Conservation (phyloP, 2,329 filamentous ascomycete genomes). For the Byssothecium circinans region DNA sequence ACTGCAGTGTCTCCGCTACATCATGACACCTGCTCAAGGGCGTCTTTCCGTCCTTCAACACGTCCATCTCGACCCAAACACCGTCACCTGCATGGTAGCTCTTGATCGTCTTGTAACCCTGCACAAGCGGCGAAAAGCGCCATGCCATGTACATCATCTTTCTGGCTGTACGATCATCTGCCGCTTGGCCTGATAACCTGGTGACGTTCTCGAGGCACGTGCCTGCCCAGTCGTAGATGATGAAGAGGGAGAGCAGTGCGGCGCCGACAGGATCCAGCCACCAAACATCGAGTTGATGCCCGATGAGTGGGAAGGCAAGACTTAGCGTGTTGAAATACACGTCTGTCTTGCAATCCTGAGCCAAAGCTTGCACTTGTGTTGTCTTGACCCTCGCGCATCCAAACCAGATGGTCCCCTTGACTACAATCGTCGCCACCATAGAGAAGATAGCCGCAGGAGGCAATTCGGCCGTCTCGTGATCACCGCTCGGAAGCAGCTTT, state of each 20-base stretch:
- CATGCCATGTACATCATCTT: constrained; percentile 64
- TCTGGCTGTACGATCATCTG: constrained; percentile 54
- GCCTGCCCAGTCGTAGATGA: constrained; percentile 69
- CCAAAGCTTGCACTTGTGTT: constrained; percentile 65
- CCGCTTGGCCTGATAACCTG: constrained; percentile 61
- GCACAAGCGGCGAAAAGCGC: constrained; percentile 57
- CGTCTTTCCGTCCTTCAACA: constrained; percentile 58
- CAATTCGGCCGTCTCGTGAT: constrained; percentile 54
- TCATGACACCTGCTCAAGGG: constrained; percentile 59
- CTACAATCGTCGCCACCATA: constrained; percentile 58
- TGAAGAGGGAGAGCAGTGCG: constrained; percentile 63
- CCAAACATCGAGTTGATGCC: constrained; percentile 61
- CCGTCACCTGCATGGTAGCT: constrained; percentile 66
- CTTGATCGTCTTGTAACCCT: constrained; percentile 57
- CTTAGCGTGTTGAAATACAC: constrained; percentile 67
- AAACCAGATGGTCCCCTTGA: constrained; percentile 64
- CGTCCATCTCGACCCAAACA: constrained; percentile 64
- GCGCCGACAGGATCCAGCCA: constrained; percentile 69
- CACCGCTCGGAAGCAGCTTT: constrained; percentile 56
- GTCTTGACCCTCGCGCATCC: constrained; percentile 63
- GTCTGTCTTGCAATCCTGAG: constrained; percentile 65
- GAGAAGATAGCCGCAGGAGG: constrained; percentile 59
- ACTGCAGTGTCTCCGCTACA: constrained; percentile 65
- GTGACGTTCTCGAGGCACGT: constrained; percentile 64
- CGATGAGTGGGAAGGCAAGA: constrained; percentile 64